Percentiles rank a stretch among this genome's conserved stretches.
Conservation (phyloP, 768 basidiomycete genomes). For the Boletus tomentosulus region DNA sequence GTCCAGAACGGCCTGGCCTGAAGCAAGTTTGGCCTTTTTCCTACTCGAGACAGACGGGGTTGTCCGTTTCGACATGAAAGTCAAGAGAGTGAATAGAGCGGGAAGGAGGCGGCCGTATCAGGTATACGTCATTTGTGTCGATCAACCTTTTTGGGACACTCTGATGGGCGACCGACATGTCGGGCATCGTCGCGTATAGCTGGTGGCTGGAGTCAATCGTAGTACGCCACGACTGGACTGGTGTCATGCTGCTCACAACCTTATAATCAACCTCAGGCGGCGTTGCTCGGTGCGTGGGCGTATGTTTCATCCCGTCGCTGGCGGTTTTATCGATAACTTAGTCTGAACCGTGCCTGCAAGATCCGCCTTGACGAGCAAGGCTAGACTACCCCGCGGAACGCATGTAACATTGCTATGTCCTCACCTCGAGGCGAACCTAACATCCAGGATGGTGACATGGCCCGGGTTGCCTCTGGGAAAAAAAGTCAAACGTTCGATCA, state of each 20-base stretch:
- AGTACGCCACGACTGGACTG: slow-evolving; percentile 15
- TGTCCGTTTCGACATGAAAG: slow-evolving; percentile 21
- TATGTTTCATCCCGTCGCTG: slow-evolving; percentile 1
- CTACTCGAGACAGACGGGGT: slow-evolving; percentile 7
- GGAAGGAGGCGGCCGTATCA: slow-evolving; percentile 10
- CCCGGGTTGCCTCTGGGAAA: slow-evolving; percentile 17
- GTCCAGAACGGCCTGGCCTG: slow-evolving; percentile 20
- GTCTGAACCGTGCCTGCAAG: slow-evolving; percentile 9
- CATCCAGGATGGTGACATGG: slow-evolving; percentile 7
- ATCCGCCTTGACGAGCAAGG: slow-evolving; percentile 9
- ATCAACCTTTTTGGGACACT: slow-evolving; percentile 26
- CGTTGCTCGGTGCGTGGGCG: neutral
- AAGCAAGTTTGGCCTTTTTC: slow-evolving; percentile 21
- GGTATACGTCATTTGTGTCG: slow-evolving; percentile 27
- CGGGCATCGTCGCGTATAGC: neutral
- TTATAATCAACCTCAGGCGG: slow-evolving; percentile 11
- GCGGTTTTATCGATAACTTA: neutral
- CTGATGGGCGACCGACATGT: neutral
- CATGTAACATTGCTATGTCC: slow-evolving; percentile 1
- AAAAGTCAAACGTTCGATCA: slow-evolving; percentile 26
- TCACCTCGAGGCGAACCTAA: slow-evolving; percentile 8
- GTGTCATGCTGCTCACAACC: slow-evolving; percentile 4
- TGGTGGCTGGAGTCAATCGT: neutral
- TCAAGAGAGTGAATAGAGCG: slow-evolving; percentile 12
- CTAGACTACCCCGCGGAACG: neutral